Base-by-base conservation (phyloP, 306 rosid species). In the Pyrus pyrifolia region DNA sequence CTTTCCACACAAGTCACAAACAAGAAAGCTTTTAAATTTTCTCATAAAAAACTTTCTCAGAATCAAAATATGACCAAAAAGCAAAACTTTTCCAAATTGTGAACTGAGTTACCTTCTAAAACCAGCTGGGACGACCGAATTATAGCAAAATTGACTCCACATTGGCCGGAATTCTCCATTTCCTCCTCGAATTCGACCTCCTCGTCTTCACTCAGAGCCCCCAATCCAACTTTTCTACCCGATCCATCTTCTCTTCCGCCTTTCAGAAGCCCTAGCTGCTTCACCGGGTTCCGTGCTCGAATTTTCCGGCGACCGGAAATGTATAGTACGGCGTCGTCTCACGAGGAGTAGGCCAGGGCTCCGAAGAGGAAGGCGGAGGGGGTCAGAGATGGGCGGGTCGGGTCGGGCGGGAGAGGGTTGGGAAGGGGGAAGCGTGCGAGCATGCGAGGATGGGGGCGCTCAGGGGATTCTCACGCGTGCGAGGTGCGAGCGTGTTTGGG, bases 401-500 rank as follows among this genome's bases (percentile, higher is more conserved):
- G 74, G 76, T 81, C 77, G 80, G 90, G 76, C 80, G 81, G 83
- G 75, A 68, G 80, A 62, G 62, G 15, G 72, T 23, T 30, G 57
- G 15, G 2, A 79, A 1, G 49, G 58, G 68, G 17, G 66, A 59
- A 82, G 88, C 87, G 93, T 81, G 95, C 82, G 88, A 87, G 91
- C 93, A 77, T 85, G 91, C 85, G 89, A 86, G 82, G 64, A 60
- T 29, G 63, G 8, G 8, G 8, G 19, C 21, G 76, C 79, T 59
- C 59, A 44, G 21, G 52, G 87, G 84, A 59, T 52, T 72, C 74
- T 78, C 94, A 80, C 91, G 88, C 94, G 95, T 79, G 90, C 35
- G 78, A 60, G 85, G 74, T 51, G 55, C 21, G 8, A 51, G 79
- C 40, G 76, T 67, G 63, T 64, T 68, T 46, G 60, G 81, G 62